Evolutionary conservation across 495 filamentous ascomycete species (phyloP).

Genomic region (Penicillium dipodomyicola): DNA sequence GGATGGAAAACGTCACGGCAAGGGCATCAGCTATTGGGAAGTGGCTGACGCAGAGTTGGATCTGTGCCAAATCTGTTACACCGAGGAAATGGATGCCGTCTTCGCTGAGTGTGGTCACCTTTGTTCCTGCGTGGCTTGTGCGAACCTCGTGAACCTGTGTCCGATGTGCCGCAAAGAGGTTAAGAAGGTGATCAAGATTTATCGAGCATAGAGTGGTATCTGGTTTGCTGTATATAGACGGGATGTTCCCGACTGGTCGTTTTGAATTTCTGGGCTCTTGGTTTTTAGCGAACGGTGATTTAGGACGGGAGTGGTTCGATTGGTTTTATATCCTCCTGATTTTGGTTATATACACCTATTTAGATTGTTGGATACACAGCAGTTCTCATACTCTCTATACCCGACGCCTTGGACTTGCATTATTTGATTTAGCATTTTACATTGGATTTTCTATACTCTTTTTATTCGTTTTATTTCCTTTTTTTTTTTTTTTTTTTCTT

Average conservation of each 20-base stretch:
- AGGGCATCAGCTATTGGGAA: constrained; percentile 62
- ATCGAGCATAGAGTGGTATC: constrained; percentile 35
- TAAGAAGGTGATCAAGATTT: constrained; percentile 58
- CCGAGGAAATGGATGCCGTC: constrained; percentile 57
- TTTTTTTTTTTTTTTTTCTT: neutral
- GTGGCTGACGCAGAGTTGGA: constrained; percentile 62
- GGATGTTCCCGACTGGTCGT: neutral
- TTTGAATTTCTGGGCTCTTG: constrained; percentile 4
- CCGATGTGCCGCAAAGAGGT: constrained; percentile 64
- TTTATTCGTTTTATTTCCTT: neutral
- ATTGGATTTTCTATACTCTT: constrained; percentile 2
- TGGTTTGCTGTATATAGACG: neutral
- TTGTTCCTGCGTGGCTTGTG: constrained; percentile 61
- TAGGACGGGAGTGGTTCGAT: neutral
- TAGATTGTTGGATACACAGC: constrained; percentile 4
- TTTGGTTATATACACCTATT: constrained; percentile 12
- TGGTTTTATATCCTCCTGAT: constrained; percentile 1
- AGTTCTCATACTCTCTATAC: neutral
- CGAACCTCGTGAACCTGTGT: constrained; percentile 60
- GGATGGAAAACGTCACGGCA: constrained; percentile 59
- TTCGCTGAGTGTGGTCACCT: constrained; percentile 69
- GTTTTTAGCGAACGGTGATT: constrained; percentile 14
- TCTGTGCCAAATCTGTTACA: constrained; percentile 64
- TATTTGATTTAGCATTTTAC: neutral
- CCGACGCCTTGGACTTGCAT: neutral